phyloP scores from a whole-genome alignment of 176 grass and related monocot genomes.

The Dactylis glomerata region DNA sequence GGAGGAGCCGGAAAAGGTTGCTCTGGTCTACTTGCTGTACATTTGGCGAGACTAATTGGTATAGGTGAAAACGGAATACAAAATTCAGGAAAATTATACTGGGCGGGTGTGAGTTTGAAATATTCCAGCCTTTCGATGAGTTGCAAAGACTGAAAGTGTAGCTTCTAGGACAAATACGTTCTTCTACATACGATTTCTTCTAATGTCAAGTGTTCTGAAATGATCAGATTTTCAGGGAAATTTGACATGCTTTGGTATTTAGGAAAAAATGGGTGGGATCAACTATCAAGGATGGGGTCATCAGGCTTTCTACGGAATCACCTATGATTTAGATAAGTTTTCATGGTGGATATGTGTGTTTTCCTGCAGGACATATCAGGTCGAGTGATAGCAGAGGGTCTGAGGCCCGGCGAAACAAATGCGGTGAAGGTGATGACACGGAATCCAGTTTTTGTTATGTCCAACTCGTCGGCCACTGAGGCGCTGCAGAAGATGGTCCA shows the following conservation, averaged over 20 bases:
- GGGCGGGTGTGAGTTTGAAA: background rate
- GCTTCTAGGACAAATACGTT: background rate
- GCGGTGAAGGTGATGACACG: conserved; percentile 59
- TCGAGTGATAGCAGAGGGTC: conserved; percentile 67
- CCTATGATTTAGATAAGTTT: background rate
- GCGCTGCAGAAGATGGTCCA: conserved; percentile 91
- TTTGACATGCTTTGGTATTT: too few species aligned
- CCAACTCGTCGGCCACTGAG: conserved; percentile 53
- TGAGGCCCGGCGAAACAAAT: conserved; percentile 49
- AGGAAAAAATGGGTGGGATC: too few species aligned
- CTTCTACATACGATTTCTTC: background rate
- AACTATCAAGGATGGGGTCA: too few species aligned
- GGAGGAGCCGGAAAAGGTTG: background rate
- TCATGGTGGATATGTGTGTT: background rate
- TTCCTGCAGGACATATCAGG: conserved; percentile 52
- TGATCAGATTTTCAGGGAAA: background rate
- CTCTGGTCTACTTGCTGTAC: too few species aligned
- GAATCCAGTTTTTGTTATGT: conserved; percentile 71
- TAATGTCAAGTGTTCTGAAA: background rate
- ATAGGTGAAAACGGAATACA: background rate
- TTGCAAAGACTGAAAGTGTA: background rate
- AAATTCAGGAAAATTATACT: background rate
- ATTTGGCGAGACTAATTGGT: too few species aligned
- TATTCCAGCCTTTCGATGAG: background rate
- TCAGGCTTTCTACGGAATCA: background rate